Conservation (phyloP, 2,329 filamentous ascomycete species). For the Hypoxylon sp. region DNA sequence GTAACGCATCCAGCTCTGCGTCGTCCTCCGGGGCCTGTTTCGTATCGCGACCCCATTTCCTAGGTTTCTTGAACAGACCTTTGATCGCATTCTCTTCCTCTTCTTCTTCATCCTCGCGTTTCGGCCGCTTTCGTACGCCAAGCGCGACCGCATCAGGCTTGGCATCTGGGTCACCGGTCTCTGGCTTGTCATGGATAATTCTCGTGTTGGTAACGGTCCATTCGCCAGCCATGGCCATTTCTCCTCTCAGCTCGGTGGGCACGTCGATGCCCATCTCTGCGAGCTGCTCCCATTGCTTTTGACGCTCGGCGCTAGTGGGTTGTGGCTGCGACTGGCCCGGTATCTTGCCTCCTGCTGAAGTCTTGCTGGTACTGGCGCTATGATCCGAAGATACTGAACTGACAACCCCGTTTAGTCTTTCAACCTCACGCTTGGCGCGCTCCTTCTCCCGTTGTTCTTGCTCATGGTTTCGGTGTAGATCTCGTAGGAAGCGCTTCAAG, state of each 20-base stretch:
- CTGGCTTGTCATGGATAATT: constrained; percentile 63
- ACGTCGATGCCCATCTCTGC: constrained; percentile 89
- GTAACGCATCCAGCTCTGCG: constrained; percentile 74
- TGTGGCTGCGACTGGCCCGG: constrained; percentile 44
- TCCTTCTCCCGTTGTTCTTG: constrained; percentile 85
- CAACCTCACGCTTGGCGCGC: constrained; percentile 85
- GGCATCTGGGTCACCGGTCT: constrained; percentile 59
- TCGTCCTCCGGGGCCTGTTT: constrained; percentile 66
- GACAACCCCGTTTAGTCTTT: constrained; percentile 85
- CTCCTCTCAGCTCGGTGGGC: constrained; percentile 81
- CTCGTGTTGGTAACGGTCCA: constrained; percentile 83
- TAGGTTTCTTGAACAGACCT: constrained; percentile 72
- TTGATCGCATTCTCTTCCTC: constrained; percentile 70
- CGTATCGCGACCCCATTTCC: constrained; percentile 67
- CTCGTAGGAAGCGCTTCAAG: constrained; percentile 90
- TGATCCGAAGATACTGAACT: constrained; percentile 59
- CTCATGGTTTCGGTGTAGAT: constrained; percentile 88
- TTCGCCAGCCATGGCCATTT: constrained; percentile 90
- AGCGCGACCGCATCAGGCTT: constrained; percentile 64
- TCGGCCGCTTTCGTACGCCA: constrained; percentile 72
- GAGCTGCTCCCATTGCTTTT: constrained; percentile 88
- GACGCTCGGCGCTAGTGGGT: constrained; percentile 76
- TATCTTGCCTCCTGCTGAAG: constrained; percentile 36
- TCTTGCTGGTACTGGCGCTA: constrained; percentile 37
- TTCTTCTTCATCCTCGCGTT: constrained; percentile 57